Conservation (phyloP, 176 grass and related monocot species). For the barley (Hordeum vulgare) region MorexV3_pseudomolecules_assembly NC_058520.1:373794910-373795409, state of each 20-base stretch:
- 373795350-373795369: slow-evolving; percentile 95
- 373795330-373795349: slow-evolving; percentile 91
- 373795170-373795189: slow-evolving; percentile 76
- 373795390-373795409: slow-evolving; percentile 57
- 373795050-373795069: slow-evolving; percentile 90
- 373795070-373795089: slow-evolving; percentile 77
- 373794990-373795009: slow-evolving; percentile 86
- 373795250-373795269: not conserved
- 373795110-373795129: slow-evolving; percentile 16
- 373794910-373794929: slow-evolving; percentile 94
- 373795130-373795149: slow-evolving; percentile 6
- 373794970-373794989: not conserved
- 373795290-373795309: not conserved
- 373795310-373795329: slow-evolving; percentile 31
- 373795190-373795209: slow-evolving; percentile 92
- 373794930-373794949: slow-evolving; percentile 3
- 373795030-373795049: slow-evolving; percentile 97
- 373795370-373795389: slow-evolving; percentile 92
- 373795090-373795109: slow-evolving; percentile 11
- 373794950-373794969: not conserved
- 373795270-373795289: not conserved
- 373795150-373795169: slow-evolving; percentile 49
- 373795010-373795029: slow-evolving; percentile 94
- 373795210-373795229: slow-evolving; percentile 77
- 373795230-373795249: slow-evolving; percentile 5